phyloP scores from a whole-genome alignment of 441 rosid species.

The Corymbia citriodora region DNA sequence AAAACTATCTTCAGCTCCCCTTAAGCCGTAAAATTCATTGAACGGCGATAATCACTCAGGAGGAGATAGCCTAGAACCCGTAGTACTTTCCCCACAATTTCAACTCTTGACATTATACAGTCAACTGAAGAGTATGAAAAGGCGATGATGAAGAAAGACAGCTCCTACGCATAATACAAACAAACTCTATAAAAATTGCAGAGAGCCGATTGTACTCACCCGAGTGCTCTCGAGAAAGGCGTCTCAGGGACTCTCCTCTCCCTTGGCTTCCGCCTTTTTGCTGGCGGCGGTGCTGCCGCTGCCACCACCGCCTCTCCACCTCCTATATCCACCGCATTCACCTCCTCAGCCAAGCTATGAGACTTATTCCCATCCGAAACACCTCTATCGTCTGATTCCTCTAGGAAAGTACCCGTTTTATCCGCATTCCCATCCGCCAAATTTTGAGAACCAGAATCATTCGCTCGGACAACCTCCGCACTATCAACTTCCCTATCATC shows the following conservation, averaged over 20 bases:
- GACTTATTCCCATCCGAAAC: slow-evolving; percentile 18
- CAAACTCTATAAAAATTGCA: background rate
- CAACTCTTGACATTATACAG: background rate
- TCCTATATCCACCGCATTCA: slow-evolving; percentile 10
- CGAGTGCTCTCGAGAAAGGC: slow-evolving; percentile 80
- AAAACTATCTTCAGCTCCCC: background rate
- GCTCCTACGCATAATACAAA: background rate
- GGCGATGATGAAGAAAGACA: background rate
- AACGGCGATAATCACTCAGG: background rate
- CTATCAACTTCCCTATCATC: background rate
- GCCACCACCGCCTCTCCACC: background rate
- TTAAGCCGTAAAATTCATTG: background rate
- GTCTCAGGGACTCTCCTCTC: slow-evolving; percentile 91
- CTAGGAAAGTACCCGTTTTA: background rate
- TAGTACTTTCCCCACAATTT: background rate
- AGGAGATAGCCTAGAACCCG: background rate
- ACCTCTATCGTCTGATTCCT: background rate
- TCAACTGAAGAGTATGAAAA: background rate
- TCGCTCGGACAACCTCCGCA: background rate
- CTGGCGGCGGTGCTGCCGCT: background rate
- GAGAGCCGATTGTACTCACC: slow-evolving; percentile 32
- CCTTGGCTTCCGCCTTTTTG: slow-evolving; percentile 71
- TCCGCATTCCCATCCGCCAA: background rate
- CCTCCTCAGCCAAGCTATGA: slow-evolving; percentile 8
- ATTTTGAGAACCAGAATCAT: background rate